Base-by-base conservation (phyloP, 352 stramenopile genomes). In the Phytophthora hibernalis region DNA sequence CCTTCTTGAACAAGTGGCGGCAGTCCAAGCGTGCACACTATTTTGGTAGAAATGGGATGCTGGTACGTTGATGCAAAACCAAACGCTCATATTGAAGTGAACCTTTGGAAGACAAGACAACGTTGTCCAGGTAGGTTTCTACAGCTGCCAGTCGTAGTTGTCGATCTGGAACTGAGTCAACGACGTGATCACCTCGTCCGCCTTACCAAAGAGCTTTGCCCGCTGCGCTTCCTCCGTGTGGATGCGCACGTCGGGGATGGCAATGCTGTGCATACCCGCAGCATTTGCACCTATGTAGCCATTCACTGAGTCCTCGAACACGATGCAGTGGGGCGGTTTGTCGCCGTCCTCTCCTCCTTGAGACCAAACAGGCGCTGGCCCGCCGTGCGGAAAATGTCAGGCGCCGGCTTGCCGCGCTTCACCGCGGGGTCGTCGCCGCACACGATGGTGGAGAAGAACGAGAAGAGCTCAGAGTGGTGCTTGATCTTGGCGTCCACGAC, bases 331-430 rank as follows among this genome's bases (percentile, higher is more conserved):
- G n/a, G 79, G 73, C 31, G 55, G 45, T 15, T 69, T 67, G 28
- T 74, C 60, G 28, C 64, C 70, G 18, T 69, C 54, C 5, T 76
- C 60, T 22, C 68, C 30, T 83, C 65, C 24, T 72, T 63, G 3
- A 79, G 54, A 37, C 74, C 65, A 51, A 87, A 79, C 18, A 94
- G 69, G 6, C 85, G 75, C 55, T 83, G 70, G 10, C 73, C 83
- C 2, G 87, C 85, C 5, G 74, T 79, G 33, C 88, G 72, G 55
- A 95, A 95, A 75, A 95, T 95, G 60, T 95, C 85, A 9, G 87
- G 87, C 40, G 79, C 82, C 5, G 87, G 87, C 50, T 95, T 95
- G 49, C 87, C 87, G 20, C 64, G 65, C 51, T 83, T 78, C 9
- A 95, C 83, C 5, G 76, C 77, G 0, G 81, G 70, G 67, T 95